A percentile compares a stretch with the other conserved stretches of the same genome.
phyloP scores from a whole-genome alignment of 2,329 filamentous ascomycete species.

The Aspergillus sp. region DNA sequence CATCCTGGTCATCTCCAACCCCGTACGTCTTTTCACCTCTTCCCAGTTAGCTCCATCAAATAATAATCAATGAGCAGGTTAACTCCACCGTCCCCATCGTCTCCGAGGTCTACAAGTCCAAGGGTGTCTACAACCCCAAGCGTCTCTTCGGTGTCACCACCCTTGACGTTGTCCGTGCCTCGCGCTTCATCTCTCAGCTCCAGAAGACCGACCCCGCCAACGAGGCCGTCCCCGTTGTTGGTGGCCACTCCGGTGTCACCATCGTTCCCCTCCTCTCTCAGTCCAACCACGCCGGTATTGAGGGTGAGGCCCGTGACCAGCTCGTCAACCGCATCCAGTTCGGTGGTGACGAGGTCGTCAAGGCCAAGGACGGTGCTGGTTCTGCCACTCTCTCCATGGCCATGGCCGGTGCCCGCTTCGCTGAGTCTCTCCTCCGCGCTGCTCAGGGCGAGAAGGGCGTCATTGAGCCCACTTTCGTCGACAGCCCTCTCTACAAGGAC shows the following conservation, averaged over 20 bases:
- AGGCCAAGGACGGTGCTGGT: slow-evolving; percentile 97
- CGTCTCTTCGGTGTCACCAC: slow-evolving; percentile 99
- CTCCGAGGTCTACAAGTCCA: slow-evolving; percentile 92
- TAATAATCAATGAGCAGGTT: slow-evolving; percentile 46
- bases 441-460: slow-evolving; percentile 91
- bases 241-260: slow-evolving; percentile 96
- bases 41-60: neutral
- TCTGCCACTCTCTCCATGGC: slow-evolving; percentile 98
- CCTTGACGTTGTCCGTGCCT: slow-evolving; percentile 95
- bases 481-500: slow-evolving; percentile 97
- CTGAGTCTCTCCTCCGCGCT: slow-evolving; percentile 90
- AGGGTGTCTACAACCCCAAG: slow-evolving; percentile 97
- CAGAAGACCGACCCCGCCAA: slow-evolving; percentile 84
- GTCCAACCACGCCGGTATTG: slow-evolving; percentile 78
- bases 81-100: slow-evolving; percentile 99
- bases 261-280: slow-evolving; percentile 98
- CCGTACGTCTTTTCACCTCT: slow-evolving; percentile 48
- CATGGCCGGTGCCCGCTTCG: slow-evolving; percentile 80
- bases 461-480: slow-evolving; percentile 92
- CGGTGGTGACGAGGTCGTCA: slow-evolving; percentile 97
- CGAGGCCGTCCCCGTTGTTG: slow-evolving; percentile 93
- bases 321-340: slow-evolving; percentile 97
- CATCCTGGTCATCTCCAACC: slow-evolving; percentile 97
- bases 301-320: slow-evolving; percentile 65
- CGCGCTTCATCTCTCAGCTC: slow-evolving; percentile 93